Evolutionary conservation across 805 yeast species (phyloP).

Genomic region (Wickerhamomyces rabaulensis): DNA sequence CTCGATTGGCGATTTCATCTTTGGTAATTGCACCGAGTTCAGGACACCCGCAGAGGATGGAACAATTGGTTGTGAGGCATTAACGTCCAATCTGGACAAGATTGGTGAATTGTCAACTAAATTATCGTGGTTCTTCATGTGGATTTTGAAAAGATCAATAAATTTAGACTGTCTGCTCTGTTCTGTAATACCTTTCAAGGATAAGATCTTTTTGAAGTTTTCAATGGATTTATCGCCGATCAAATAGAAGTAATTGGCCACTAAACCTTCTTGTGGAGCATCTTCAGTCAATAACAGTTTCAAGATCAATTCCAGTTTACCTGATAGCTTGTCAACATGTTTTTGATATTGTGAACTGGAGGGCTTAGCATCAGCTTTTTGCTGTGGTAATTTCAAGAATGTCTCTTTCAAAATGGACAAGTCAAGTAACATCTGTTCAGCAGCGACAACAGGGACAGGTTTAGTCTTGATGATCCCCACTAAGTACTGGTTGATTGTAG

Average conservation of each 20-base stretch:
- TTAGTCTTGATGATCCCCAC: slow-evolving; percentile 53
- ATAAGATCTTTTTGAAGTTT: slow-evolving; percentile 62
- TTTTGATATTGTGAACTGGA: slow-evolving; percentile 30
- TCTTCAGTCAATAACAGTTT: slow-evolving; percentile 60
- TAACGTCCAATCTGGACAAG: slow-evolving; percentile 16
- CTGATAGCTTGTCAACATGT: slow-evolving; percentile 37
- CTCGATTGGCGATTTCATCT: slow-evolving; percentile 13
- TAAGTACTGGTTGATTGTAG: slow-evolving; percentile 49
- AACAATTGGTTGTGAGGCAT: slow-evolving; percentile 3
- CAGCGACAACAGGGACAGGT: slow-evolving; percentile 63
- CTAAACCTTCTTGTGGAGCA: slow-evolving; percentile 60
- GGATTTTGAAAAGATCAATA: slow-evolving; percentile 22
- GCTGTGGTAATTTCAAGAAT: slow-evolving; percentile 28
- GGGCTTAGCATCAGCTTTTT: slow-evolving; percentile 11
- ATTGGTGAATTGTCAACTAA: slow-evolving; percentile 24
- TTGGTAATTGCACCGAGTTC: slow-evolving; percentile 3
- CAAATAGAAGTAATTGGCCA: slow-evolving; percentile 58
- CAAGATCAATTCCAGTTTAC: slow-evolving; percentile 56
- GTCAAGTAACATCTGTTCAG: slow-evolving; percentile 81
- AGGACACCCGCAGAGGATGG: slow-evolving; percentile 9
- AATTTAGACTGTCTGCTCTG: slow-evolving; percentile 17
- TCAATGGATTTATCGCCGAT: slow-evolving; percentile 58
- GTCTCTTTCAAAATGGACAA: slow-evolving; percentile 55
- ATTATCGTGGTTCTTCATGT: slow-evolving; percentile 21
- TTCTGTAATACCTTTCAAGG: slow-evolving; percentile 49